Evolutionary conservation across 106 monocot genomes (phyloP), one percentile per base, ranked within the genome.

Genomic region (Agapanthus africanus): DNA sequence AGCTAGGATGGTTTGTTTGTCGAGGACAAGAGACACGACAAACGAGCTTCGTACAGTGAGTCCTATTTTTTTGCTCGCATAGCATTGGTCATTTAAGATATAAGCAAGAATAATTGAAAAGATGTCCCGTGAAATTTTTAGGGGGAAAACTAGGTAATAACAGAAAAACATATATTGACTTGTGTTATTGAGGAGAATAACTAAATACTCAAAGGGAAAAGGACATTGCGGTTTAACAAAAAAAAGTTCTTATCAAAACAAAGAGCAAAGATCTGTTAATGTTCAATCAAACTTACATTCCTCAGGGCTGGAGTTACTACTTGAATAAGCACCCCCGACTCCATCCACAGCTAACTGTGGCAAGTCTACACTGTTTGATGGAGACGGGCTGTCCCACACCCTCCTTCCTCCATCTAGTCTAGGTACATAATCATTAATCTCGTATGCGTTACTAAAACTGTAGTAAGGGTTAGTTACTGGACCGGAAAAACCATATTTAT

Each of bases 241-340:
- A n/a, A n/a, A 28, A 8, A 27, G 56, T 31, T 14, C 30, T 31
- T 13, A 30, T 26, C 11, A 1, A 57, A 57, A 57, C 31, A 30
- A 30, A 57, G 31, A 50, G 7, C 31, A 13, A 30, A 57, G 8
- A 28, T 27, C 11, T n/a, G n/a, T n/a, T n/a, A n/a, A n/a, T n/a
- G n/a, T n/a, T n/a, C n/a, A n/a, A n/a, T n/a, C 32, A 33, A 64
- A 83, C 94, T 87, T 91, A 95, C 94, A 79, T 73, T 91, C 91
- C 38, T 91, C 83, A 51, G 70, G 71, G 63, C 59, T 79, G 62
- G 77, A 46, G 68, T 36, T 77, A 34, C 57, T 69, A 83, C 47
- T 79, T 33, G 65, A 27, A 68, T 79, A 78, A 49, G 68, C 56
- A 63, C 15, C 74, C n/a, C 31, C 66, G 82, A 44, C 41, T 62